phyloP scores from a whole-genome alignment of 2,329 filamentous ascomycete species.

The Fusarium proliferatum region DNA sequence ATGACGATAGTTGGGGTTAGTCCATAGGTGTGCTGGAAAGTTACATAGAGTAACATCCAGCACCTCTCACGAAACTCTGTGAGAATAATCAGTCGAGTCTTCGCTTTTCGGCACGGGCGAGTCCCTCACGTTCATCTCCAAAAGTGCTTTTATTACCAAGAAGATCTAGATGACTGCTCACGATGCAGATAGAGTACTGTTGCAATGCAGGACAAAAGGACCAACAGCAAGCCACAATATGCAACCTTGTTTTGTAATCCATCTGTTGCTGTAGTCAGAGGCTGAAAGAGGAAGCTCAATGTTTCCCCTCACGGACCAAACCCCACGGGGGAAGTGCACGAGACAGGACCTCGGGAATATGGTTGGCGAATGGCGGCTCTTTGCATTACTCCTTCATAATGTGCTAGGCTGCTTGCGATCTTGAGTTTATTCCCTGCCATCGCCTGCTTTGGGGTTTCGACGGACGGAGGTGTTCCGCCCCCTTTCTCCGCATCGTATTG shows the following conservation, averaged over 20 bases:
- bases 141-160: background rate
- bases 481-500: slow-evolving; percentile 17
- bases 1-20: background rate
- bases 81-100: background rate
- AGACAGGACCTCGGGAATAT: slow-evolving; percentile 5
- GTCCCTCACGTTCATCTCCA: background rate
- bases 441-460: background rate
- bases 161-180: background rate
- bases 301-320: slow-evolving; percentile 15
- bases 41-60: slow-evolving; percentile 11
- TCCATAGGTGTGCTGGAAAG: background rate
- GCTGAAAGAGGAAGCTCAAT: slow-evolving; percentile 26
- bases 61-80: background rate
- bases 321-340: slow-evolving; percentile 26
- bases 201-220: background rate
- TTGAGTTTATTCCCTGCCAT: background rate
- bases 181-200: background rate
- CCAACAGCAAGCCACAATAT: slow-evolving; percentile 13
- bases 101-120: background rate
- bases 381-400: slow-evolving; percentile 4
- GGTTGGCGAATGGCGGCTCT: slow-evolving; percentile 6
- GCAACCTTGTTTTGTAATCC: slow-evolving; percentile 12
- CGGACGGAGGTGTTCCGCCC: slow-evolving; percentile 23
- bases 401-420: slow-evolving; percentile 6
- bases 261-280: background rate